Percentiles rank a stretch among this genome's conserved stretches.
These are phyloP conservation scores for Tetragonia tetragonoides DNA, from an alignment of 148 eudicot genomes.

Conservation along the genomic window DNA sequence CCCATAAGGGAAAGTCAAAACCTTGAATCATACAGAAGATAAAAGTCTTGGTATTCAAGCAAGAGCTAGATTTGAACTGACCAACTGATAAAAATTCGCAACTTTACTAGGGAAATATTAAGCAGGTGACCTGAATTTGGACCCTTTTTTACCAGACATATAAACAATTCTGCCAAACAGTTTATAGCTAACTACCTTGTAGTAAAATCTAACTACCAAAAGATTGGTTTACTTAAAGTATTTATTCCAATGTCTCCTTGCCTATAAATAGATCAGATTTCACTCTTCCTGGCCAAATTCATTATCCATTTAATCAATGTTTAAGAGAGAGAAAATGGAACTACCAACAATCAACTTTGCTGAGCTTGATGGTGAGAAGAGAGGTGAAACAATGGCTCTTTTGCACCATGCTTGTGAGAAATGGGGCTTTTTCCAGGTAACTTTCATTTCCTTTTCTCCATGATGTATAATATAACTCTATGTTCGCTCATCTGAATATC, in stretches of 20 bases:
- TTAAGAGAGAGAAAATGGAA: constrained; percentile 40
- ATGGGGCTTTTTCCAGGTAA: constrained; percentile 83
- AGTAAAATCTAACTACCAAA: constrained; percentile 16
- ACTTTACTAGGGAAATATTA: neutral
- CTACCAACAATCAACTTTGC: constrained; percentile 73
- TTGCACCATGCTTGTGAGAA: constrained; percentile 77
- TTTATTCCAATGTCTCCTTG: neutral
- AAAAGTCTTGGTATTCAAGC: neutral
- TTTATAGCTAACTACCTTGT: neutral
- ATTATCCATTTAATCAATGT: neutral
- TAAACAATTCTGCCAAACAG: neutral
- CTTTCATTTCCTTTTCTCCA: neutral
- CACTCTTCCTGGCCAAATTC: neutral
- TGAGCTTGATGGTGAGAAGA: constrained; percentile 60
- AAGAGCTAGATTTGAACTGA: neutral
- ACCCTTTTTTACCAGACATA: neutral
- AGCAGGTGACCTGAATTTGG: constrained; percentile 17
- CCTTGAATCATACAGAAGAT: constrained; percentile 4
- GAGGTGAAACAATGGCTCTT: constrained; percentile 62
- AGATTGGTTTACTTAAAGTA: neutral
- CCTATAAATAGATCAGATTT: constrained; percentile 21
- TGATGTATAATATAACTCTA: too few species aligned
- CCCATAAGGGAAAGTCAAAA: constrained; percentile 8
- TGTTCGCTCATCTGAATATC: too few species aligned
- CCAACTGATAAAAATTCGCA: too few species aligned